Evolutionary conservation across 2,329 filamentous ascomycete species (phyloP).

Genomic region (Orbilia brochopaga): DNA sequence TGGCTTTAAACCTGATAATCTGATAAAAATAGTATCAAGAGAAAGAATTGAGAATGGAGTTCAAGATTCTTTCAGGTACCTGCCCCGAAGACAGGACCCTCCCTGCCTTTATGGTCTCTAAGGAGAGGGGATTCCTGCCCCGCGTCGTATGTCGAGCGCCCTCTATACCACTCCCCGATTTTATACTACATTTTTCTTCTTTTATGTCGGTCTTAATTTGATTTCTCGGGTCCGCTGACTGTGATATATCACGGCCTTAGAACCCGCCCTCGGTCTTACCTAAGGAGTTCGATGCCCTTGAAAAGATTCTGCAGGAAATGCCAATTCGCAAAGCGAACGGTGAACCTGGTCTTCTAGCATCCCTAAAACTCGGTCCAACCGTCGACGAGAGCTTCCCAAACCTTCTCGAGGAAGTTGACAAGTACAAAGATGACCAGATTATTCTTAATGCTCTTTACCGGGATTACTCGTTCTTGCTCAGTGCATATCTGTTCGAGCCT

Average conservation of each 20-base stretch:
- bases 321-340: constrained; percentile 78
- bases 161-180: background rate
- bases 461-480: constrained; percentile 90
- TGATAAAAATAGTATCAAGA: background rate
- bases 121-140: constrained; percentile 75
- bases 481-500: constrained; percentile 87
- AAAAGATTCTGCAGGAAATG: constrained; percentile 75
- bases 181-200: background rate
- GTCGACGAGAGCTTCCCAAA: constrained; percentile 77
- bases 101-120: constrained; percentile 80
- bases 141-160: constrained; percentile 59
- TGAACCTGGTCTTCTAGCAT: constrained; percentile 76
- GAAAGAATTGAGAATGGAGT: constrained; percentile 56
- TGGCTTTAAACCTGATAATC: no score
- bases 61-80: constrained; percentile 70
- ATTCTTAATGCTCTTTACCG: constrained; percentile 85
- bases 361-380: constrained; percentile 74
- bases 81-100: constrained; percentile 68
- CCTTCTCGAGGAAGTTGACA: constrained; percentile 74
- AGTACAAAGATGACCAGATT: constrained; percentile 74
- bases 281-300: constrained; percentile 72
- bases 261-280: constrained; percentile 71
- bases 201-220: background rate
- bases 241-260: constrained; percentile 18
- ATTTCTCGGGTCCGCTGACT: constrained; percentile 1